phyloP scores from a whole-genome alignment of 257 asterid genomes.

The Echium plantagineum region DNA sequence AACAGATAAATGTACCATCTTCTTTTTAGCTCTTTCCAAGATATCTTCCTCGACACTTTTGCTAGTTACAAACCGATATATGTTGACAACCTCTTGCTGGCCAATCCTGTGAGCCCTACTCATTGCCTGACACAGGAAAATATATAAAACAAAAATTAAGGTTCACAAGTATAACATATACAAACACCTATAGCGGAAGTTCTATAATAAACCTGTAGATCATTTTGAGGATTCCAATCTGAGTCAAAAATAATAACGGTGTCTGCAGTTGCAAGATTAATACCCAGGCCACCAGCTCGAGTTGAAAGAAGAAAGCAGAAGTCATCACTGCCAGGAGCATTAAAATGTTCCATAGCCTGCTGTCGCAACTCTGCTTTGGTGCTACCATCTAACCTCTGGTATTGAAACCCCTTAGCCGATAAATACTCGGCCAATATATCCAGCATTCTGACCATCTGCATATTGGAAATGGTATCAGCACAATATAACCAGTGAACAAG shows the following conservation, averaged over 20 bases:
- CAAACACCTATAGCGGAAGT: background rate
- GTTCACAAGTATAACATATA: conserved; percentile 6
- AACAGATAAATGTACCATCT: conserved; percentile 56
- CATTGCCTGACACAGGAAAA: conserved; percentile 64
- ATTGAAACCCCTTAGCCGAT: conserved; percentile 82
- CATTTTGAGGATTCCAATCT: conserved; percentile 99
- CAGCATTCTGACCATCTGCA: conserved; percentile 98
- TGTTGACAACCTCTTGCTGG: conserved; percentile 97
- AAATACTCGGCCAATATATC: conserved; percentile 93
- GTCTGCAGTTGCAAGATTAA: conserved; percentile 98
- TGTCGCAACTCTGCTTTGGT: conserved; percentile 97
- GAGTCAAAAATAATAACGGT: conserved; percentile 98
- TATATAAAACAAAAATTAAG: conserved; percentile 1
- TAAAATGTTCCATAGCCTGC: conserved; percentile 99
- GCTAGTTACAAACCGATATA: conserved; percentile 96
- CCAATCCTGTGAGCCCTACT: conserved; percentile 99
- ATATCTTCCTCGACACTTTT: conserved; percentile 99
- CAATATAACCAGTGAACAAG: conserved; percentile 2
- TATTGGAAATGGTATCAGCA: conserved; percentile 9
- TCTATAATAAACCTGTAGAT: conserved; percentile 62
- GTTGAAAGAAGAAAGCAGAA: conserved; percentile 99
- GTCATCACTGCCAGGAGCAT: conserved; percentile 96
- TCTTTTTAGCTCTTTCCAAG: conserved; percentile 96
- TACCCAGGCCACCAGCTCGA: conserved; percentile 99
- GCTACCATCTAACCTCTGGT: conserved; percentile 97